These are phyloP conservation scores for Tetraselmis striata DNA, from an alignment of 139 green algal species.

Conservation along the genomic window DNA sequence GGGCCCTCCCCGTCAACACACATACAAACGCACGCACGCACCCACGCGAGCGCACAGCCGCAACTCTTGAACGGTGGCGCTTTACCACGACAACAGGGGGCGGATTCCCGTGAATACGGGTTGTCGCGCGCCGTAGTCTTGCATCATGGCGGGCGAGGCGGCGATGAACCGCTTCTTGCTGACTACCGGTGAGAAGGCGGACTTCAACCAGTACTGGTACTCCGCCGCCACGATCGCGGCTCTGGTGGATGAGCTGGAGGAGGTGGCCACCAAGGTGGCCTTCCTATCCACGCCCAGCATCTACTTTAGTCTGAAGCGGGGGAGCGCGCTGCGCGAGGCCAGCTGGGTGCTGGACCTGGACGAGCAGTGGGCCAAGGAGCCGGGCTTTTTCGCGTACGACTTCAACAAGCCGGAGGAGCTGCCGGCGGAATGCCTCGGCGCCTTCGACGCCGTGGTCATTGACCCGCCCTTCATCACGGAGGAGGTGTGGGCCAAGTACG, in stretches of 20 bases:
- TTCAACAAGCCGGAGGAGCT: constrained; percentile 53
- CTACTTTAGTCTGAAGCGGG: constrained; percentile 49
- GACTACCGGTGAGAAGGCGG: constrained; percentile 30
- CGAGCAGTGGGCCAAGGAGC: constrained; percentile 49
- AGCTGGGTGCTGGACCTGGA: constrained; percentile 59
- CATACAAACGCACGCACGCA: no score
- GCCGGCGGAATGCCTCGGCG: constrained; percentile 32
- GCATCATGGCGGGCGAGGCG: background rate
- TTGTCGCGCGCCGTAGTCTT: no score
- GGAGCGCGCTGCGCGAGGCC: constrained; percentile 18
- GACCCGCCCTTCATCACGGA: constrained; percentile 67
- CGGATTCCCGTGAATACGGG: no score
- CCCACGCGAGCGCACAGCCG: no score
- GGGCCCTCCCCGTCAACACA: no score
- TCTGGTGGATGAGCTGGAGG: constrained; percentile 34
- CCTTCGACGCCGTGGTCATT: constrained; percentile 63
- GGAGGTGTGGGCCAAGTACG: constrained; percentile 65
- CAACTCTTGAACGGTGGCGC: no score
- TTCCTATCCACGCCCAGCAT: constrained; percentile 60
- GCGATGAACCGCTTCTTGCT: constrained; percentile 7
- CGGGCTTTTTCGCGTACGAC: constrained; percentile 59
- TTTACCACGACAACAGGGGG: no score
- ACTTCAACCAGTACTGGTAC: constrained; percentile 65
- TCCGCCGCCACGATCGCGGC: constrained; percentile 29
- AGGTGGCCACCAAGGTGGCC: constrained; percentile 14